Evolutionary conservation across 2,329 filamentous ascomycete genomes (phyloP).

Genomic region (Xylaria sp.): DNA sequence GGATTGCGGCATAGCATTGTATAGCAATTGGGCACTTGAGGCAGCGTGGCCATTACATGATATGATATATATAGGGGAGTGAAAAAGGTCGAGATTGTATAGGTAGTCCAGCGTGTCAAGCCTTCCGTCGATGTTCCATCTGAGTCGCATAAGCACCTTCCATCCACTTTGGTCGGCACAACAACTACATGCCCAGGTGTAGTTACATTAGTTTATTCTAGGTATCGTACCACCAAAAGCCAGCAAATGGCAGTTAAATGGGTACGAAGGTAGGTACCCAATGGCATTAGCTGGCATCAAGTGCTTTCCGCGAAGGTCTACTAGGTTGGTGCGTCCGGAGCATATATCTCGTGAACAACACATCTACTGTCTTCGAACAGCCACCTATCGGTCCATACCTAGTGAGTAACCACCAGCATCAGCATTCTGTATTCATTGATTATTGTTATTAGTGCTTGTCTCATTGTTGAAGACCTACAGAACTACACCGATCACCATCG

Average conservation of each 20-base stretch:
- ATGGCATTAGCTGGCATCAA: neutral
- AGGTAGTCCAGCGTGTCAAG: constrained; percentile 7
- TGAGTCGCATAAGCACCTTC: neutral
- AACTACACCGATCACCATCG: neutral
- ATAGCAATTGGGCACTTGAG: constrained; percentile 29
- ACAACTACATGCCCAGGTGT: neutral
- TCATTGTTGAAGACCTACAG: neutral
- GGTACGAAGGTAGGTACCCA: neutral
- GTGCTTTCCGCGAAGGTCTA: constrained; percentile 4
- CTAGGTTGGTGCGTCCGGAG: neutral
- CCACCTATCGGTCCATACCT: neutral
- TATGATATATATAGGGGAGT: constrained; percentile 19
- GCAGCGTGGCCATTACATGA: constrained; percentile 19
- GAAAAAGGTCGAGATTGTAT: constrained; percentile 20
- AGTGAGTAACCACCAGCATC: neutral
- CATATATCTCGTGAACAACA: constrained; percentile 1
- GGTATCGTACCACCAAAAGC: constrained; percentile 2
- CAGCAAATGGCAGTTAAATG: neutral
- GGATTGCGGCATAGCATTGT: constrained; percentile 31
- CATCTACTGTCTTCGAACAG: neutral
- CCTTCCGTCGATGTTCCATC: neutral
- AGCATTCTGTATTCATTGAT: neutral
- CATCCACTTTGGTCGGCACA: neutral
- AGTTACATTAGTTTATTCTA: neutral
- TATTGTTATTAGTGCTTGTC: neutral